A percentile compares a stretch with the other conserved stretches of the same genome.
These are phyloP conservation scores for Plenodomus lindquistii DNA, from an alignment of 2,329 filamentous ascomycete genomes.

Conservation along the genomic window DNA sequence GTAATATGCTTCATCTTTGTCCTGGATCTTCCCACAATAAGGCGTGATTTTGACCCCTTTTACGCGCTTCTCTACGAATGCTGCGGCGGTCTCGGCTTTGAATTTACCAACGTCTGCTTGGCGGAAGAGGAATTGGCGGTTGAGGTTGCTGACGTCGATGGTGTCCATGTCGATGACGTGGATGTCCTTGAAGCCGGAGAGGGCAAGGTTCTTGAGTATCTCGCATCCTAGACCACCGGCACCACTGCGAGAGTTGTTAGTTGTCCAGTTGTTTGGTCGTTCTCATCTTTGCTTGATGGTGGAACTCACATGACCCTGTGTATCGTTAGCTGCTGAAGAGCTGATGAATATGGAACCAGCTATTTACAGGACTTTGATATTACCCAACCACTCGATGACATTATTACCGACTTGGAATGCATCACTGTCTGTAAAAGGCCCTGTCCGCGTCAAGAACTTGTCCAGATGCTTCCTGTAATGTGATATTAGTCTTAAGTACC, in stretches of 20 bases:
- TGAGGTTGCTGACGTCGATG: slow-evolving; percentile 97
- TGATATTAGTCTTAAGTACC: slow-evolving; percentile 19
- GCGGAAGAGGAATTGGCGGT: slow-evolving; percentile 95
- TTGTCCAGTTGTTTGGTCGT: not conserved
- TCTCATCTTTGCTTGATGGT: not conserved
- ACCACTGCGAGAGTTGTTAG: slow-evolving; percentile 66
- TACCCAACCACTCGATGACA: slow-evolving; percentile 48
- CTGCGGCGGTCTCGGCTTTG: slow-evolving; percentile 91
- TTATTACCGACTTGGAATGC: slow-evolving; percentile 55
- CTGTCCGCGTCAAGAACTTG: slow-evolving; percentile 72
- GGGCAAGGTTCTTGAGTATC: slow-evolving; percentile 91
- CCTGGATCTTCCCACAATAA: slow-evolving; percentile 93
- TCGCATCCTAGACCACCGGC: slow-evolving; percentile 95
- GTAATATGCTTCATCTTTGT: slow-evolving; percentile 95
- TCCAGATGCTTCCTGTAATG: slow-evolving; percentile 77
- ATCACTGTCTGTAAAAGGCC: slow-evolving; percentile 76
- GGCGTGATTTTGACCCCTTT: slow-evolving; percentile 91
- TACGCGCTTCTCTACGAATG: slow-evolving; percentile 87
- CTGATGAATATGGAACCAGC: not conserved
- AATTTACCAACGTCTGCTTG: slow-evolving; percentile 87
- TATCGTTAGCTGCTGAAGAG: slow-evolving; percentile 23
- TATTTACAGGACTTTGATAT: slow-evolving; percentile 65
- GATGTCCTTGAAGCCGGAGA: slow-evolving; percentile 95
- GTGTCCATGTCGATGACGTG: slow-evolving; percentile 99
- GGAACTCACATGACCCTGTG: slow-evolving; percentile 45